Evolutionary conservation across 2,329 filamentous ascomycete genomes (phyloP).

Genomic region (Colletotrichum phormii): DNA sequence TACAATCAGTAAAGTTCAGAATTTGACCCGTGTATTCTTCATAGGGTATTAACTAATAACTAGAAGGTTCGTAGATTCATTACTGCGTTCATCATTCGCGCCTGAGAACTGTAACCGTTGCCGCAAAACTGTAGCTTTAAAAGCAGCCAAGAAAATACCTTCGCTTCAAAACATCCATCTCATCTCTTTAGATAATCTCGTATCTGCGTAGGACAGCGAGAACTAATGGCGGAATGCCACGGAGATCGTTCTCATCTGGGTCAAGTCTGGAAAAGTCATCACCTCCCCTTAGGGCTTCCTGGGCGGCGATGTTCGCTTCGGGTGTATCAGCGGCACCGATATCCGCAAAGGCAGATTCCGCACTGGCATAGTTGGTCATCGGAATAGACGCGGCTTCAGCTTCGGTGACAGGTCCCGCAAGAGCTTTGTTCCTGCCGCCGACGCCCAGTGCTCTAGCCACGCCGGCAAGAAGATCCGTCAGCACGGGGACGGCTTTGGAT

Average conservation of each 20-base stretch:
- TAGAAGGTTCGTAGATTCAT: conserved; percentile 2
- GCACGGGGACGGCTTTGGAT: conserved; percentile 20
- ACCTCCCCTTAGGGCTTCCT: background rate
- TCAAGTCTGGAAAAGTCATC: conserved; percentile 6
- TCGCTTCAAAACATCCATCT: background rate
- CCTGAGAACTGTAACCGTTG: background rate
- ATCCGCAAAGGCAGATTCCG: conserved; percentile 5
- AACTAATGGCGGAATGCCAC: conserved; percentile 21
- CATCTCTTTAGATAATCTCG: conserved; percentile 1
- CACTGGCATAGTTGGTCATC: background rate
- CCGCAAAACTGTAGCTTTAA: background rate
- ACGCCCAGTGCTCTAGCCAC: conserved; percentile 25
- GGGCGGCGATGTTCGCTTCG: conserved; percentile 1
- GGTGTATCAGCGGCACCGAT: conserved; percentile 14
- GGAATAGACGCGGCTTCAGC: background rate
- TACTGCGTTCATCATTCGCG: conserved; percentile 5
- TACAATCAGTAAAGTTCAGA: background rate
- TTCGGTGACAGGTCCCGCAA: background rate
- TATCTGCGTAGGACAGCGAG: conserved; percentile 24
- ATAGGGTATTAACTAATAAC: background rate
- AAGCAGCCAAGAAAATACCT: background rate
- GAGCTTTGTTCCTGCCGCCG: background rate
- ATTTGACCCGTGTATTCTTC: background rate
- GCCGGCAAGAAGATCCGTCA: conserved; percentile 21
- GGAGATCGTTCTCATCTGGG: conserved; percentile 19